Evolutionary conservation across 768 basidiomycete genomes (phyloP).

Genomic region (Mycena alexandri): DNA sequence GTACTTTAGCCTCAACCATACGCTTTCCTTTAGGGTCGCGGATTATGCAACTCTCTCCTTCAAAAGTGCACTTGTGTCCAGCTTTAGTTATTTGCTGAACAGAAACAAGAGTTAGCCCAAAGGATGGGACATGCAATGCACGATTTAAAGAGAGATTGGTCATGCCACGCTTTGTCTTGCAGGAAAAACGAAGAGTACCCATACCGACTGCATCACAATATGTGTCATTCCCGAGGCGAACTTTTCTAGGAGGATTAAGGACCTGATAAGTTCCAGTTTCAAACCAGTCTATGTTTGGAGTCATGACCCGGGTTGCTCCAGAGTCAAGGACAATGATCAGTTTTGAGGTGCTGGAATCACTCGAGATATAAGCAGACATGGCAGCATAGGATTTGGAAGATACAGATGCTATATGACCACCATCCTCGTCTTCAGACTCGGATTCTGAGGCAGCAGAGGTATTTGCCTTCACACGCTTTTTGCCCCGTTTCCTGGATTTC

Average conservation of each 20-base stretch:
- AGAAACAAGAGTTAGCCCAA: too few relatives aligned
- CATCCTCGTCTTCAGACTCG: background rate
- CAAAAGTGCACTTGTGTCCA: conserved; percentile 22
- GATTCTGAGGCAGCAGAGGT: conserved; percentile 3
- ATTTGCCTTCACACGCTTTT: background rate
- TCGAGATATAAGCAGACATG: conserved; percentile 16
- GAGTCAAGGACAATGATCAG: conserved; percentile 22
- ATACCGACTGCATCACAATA: conserved; percentile 22
- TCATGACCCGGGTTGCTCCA: conserved; percentile 21
- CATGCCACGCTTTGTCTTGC: conserved; percentile 5
- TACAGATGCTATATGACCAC: conserved; percentile 14
- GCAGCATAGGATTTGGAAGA: conserved; percentile 15
- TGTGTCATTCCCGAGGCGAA: conserved; percentile 32
- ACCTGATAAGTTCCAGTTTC: conserved; percentile 16
- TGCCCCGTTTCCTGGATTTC: too few relatives aligned
- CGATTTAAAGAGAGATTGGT: conserved; percentile 5
- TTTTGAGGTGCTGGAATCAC: conserved; percentile 1
- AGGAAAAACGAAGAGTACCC: conserved; percentile 13
- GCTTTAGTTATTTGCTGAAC: background rate
- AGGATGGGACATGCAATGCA: conserved; percentile 20
- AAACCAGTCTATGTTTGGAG: conserved; percentile 16
- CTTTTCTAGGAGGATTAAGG: conserved; percentile 15
- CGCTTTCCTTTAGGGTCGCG: conserved; percentile 23
- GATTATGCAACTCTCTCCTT: conserved; percentile 26
- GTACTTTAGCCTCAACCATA: too few relatives aligned